These are phyloP conservation scores for Kazachstania bromeliacearum DNA, from an alignment of 805 yeast species.

Conservation along the genomic window DNA sequence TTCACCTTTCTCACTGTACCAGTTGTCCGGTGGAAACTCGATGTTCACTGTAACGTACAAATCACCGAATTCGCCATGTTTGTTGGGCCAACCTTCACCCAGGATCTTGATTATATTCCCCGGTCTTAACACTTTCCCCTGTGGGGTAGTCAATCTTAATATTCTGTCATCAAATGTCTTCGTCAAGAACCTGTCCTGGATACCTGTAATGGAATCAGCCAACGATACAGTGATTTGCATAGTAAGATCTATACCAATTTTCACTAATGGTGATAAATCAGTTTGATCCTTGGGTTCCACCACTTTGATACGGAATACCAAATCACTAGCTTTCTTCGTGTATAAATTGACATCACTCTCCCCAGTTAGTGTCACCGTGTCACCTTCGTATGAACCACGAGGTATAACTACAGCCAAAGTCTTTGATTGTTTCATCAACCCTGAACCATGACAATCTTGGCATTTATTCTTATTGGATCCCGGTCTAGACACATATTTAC, in stretches of 20 bases:
- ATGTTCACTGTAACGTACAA: conserved; percentile 60
- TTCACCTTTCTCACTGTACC: conserved; percentile 73
- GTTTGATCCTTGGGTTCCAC: background rate
- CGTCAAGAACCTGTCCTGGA: conserved; percentile 48
- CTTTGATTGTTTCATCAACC: conserved; percentile 54
- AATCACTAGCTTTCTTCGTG: conserved; percentile 59
- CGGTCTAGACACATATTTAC: conserved; percentile 34
- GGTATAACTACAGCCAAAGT: conserved; percentile 68
- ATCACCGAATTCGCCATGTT: conserved; percentile 46
- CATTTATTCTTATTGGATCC: conserved; percentile 53
- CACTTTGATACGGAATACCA: conserved; percentile 48
- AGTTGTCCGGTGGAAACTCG: conserved; percentile 75
- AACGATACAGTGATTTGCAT: conserved; percentile 53
- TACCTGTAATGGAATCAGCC: conserved; percentile 80
- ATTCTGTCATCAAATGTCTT: conserved; percentile 76
- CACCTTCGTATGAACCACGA: conserved; percentile 60
- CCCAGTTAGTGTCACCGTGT: conserved; percentile 48
- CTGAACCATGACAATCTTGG: conserved; percentile 61
- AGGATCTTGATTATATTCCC: conserved; percentile 55
- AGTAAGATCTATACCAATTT: conserved; percentile 57
- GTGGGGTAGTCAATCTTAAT: conserved; percentile 52
- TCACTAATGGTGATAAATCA: conserved; percentile 32
- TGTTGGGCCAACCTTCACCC: conserved; percentile 78
- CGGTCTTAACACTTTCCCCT: conserved; percentile 76
- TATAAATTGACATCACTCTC: conserved; percentile 77